Conservation (phyloP, 1,139 yeast species). For the Saccharomyces hybrid region DNA sequence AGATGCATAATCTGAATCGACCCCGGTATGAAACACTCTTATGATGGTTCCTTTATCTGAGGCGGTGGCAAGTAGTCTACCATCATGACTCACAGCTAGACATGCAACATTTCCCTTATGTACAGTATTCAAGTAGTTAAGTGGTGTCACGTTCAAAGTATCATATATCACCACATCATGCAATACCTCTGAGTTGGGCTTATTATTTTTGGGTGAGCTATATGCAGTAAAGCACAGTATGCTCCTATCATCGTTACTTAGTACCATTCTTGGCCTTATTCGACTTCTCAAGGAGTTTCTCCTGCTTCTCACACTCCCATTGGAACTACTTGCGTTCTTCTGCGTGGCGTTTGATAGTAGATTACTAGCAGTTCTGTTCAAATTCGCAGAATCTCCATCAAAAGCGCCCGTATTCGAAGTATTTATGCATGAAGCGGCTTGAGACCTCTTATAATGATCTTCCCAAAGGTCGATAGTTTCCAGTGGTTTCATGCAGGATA, state of each 20-base stretch:
- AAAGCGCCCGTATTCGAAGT: slow-evolving; percentile 2
- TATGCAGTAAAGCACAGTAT: slow-evolving; percentile 27
- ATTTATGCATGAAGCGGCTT: not conserved
- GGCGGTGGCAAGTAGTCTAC: slow-evolving; percentile 55
- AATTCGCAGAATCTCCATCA: not conserved
- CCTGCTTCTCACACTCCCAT: slow-evolving; percentile 4
- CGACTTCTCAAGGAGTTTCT: slow-evolving; percentile 10
- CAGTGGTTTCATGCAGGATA: slow-evolving; percentile 60
- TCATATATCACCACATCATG: slow-evolving; percentile 44
- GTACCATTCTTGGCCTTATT: slow-evolving; percentile 18
- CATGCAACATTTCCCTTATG: slow-evolving; percentile 28
- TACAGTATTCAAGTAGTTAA: slow-evolving; percentile 42
- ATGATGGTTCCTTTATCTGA: slow-evolving; percentile 67
- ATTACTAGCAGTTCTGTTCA: slow-evolving; percentile 1
- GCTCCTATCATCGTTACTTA: slow-evolving; percentile 29
- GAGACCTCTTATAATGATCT: slow-evolving; percentile 13
- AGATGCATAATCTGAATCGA: slow-evolving; percentile 18
- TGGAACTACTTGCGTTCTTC: not conserved
- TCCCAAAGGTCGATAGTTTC: slow-evolving; percentile 46
- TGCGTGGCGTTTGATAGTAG: not conserved
- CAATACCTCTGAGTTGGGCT: slow-evolving; percentile 15
- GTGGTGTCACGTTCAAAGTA: slow-evolving; percentile 47
- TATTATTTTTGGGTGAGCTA: slow-evolving; percentile 14
- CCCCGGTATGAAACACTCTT: slow-evolving; percentile 41
- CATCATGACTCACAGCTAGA: slow-evolving; percentile 39